Conservation (phyloP, 176 grass and related monocot species). For the Hyparrhenia diplandra region DNA sequence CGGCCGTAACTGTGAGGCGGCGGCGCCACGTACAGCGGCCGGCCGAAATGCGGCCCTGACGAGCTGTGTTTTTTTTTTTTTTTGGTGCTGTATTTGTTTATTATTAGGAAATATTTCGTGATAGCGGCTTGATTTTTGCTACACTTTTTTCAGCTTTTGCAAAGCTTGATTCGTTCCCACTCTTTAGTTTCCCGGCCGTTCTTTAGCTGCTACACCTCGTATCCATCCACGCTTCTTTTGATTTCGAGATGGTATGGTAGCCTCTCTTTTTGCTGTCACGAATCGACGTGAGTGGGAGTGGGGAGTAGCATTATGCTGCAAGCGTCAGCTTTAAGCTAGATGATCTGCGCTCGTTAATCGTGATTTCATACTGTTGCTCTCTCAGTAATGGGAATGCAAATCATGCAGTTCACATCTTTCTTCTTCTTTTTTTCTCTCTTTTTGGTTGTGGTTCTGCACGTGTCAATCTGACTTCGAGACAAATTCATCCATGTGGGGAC, state of each 20-base stretch:
- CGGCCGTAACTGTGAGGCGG: not conserved
- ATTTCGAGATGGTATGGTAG: not conserved
- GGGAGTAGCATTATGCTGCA: not conserved
- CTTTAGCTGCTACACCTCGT: not conserved
- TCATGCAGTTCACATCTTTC: not conserved
- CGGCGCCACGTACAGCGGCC: not conserved
- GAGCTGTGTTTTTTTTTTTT: not conserved
- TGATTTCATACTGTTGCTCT: too few species aligned
- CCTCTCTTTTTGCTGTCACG: not conserved
- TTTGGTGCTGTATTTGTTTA: not conserved
- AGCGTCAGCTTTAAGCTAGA: too few species aligned
- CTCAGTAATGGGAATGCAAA: not conserved
- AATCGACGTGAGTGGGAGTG: conserved; percentile 11
- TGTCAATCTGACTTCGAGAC: not conserved
- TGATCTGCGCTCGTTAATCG: too few species aligned
- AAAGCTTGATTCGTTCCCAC: not conserved
- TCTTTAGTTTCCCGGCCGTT: not conserved
- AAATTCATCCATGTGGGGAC: too few species aligned
- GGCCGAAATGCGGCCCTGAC: not conserved
- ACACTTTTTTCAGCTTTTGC: too few species aligned
- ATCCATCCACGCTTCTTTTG: not conserved
- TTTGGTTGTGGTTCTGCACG: not conserved
- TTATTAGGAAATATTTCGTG: not conserved
- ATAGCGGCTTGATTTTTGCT: not conserved
- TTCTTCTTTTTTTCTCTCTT: too few species aligned